Percentiles rank a stretch among this genome's conserved stretches.
phyloP scores from a whole-genome alignment of 331 rosid genomes.

The Telfairia occidentalis region DNA sequence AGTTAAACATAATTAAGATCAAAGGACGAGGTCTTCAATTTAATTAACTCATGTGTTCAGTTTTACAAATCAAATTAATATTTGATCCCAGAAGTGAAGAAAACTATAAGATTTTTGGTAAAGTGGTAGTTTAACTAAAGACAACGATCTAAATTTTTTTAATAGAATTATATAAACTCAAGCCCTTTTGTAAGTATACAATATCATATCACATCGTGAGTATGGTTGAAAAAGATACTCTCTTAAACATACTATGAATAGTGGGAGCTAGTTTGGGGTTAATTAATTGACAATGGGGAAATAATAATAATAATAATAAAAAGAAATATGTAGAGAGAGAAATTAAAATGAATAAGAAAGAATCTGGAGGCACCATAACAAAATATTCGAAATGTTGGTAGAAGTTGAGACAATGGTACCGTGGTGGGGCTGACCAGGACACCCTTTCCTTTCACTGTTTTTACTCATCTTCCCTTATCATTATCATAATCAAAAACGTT shows the following conservation, averaged over 20 bases:
- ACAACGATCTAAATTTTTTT: too few relatives aligned
- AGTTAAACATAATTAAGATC: background rate
- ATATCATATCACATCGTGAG: too few relatives aligned
- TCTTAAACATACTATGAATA: background rate
- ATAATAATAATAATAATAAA: background rate
- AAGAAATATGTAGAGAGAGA: background rate
- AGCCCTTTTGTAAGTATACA: too few relatives aligned
- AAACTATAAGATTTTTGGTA: background rate
- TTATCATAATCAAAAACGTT: too few relatives aligned
- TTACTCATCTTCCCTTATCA: too few relatives aligned
- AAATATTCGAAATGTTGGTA: constrained; percentile 12
- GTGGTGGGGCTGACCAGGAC: constrained; percentile 10
- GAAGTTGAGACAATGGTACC: constrained; percentile 15
- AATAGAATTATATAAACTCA: too few relatives aligned
- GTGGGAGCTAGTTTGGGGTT: constrained; percentile 1
- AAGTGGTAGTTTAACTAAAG: too few relatives aligned
- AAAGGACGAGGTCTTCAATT: too few relatives aligned
- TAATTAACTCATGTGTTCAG: too few relatives aligned
- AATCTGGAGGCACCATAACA: constrained; percentile 12
- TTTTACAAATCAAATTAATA: too few relatives aligned
- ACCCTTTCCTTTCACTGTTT: constrained; percentile 10
- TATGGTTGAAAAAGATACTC: background rate
- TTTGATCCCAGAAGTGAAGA: background rate
- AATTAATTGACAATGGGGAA: background rate
- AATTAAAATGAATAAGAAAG: background rate